Evolutionary conservation across 2,329 filamentous ascomycete genomes (phyloP), one percentile per base, ranked within the genome.

Genomic region (Monosporascus ibericus): DNA sequence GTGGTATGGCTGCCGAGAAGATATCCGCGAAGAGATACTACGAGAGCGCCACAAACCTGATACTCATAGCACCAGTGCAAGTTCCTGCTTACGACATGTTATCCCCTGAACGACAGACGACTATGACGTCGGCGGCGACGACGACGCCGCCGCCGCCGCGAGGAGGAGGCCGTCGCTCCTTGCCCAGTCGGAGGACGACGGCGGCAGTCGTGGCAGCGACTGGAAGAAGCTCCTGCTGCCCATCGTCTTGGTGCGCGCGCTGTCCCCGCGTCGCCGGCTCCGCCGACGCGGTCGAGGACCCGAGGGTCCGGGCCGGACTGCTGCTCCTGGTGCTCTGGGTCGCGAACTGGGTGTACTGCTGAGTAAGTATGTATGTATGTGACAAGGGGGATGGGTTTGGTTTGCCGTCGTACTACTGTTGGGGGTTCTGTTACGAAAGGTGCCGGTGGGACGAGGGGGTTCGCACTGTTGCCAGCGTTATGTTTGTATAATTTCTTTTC

Each of bases 61-160:
- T 72, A 61, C 47, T 68, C 50, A 63, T 81, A 24, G 68, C 72
- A 3, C 78, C 78, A 1, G 75, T 81, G 5, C 64, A 64, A 36
- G 62, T 72, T 27, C 78, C 78, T 0, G 60, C 66, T 5, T 76
- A 75, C 56, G 66, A 70, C 15, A 65, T 64, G 39, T 63, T 81
- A n/a, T 69, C 72, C n/a, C 63, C 62, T 2, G 66, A 68, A 11
- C 64, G 75, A 25, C 65, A 65, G 42, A 61, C 65, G 48, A 74
- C 72, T 0, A 75, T 82, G 34, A 75, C 71, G 2, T 74, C 75
- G 1, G 66, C 27, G 27, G 11, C 8, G 9, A 30, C 9, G 27
- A 30, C 30, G 30, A 14, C 30, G 11, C 5, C 11, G 30, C 0
- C 27, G 27, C 4, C 9, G 27, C 27, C 30, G 3, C 30, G 30